Evolutionary conservation across 1,139 yeast species (phyloP), one percentile per base, ranked within the genome.

Genomic region (Kurtzmaniella quercitrusa): DNA sequence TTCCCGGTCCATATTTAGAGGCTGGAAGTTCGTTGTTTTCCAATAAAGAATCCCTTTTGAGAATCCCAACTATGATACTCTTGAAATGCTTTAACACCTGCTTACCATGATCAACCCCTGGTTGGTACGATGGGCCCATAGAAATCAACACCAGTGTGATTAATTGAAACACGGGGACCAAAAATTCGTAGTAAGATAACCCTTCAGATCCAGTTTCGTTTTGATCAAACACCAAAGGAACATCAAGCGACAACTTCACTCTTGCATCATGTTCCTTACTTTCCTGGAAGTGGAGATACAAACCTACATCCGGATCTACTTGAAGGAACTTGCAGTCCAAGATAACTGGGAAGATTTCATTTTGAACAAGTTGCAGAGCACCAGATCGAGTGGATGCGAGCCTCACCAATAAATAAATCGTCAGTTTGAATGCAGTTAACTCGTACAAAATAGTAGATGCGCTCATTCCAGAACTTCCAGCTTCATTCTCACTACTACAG

Each of bases 271-370:
- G 40, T 29, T 53, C 55, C 12, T 48, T 52, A 29, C 44, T 40
- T 34, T 58, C 68, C 27, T 60, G 62, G 37, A 70, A 56, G 25
- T 53, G 57, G 43, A 71, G 58, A 41, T 75, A 79, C 41, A 86
- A 62, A 0, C 95, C 96, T 40, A 88, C 68, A 57, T 89, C 96
- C 0, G 95, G 93, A 58, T 90, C 96, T 40, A 84, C 71, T 38
- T 70, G 61, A 43, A 89, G 65, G 52, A 88, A 77, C 29, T 68
- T 66, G 40, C 86, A 79, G 25, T 77, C 70, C 47, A 72, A 76
- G 45, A 90, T 70, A 1, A 81, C 71, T 25, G 80, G 73, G 59
- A 89, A 84, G 10, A 85, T 62, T 43, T 86, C 95, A 57, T 85
- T 77, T 56, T 88, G 91, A 25, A 89, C 66, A 46, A 91, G 66